Evolutionary conservation across 768 basidiomycete species (phyloP).

Genomic region (Suillus weaverae): DNA sequence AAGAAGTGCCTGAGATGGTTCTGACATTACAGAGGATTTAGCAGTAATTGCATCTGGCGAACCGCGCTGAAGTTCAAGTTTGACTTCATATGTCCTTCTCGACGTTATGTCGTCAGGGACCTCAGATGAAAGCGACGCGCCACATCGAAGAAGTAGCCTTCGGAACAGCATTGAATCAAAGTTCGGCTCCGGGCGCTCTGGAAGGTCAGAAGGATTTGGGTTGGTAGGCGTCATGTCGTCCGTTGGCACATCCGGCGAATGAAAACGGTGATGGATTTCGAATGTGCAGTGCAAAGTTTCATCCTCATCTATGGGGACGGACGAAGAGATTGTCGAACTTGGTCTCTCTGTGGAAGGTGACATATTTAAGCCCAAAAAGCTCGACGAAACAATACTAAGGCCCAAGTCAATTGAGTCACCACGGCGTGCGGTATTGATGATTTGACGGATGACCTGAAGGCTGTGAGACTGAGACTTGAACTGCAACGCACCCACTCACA

Average conservation of each 20-base stretch:
- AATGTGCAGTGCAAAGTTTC: slow-evolving; percentile 55
- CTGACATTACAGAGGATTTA: slow-evolving; percentile 39
- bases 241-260: slow-evolving; percentile 19
- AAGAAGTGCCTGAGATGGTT: slow-evolving; percentile 49
- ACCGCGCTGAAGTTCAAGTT: slow-evolving; percentile 63
- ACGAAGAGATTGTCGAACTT: slow-evolving; percentile 23
- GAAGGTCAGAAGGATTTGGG: slow-evolving; percentile 10
- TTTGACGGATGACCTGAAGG: slow-evolving; percentile 77
- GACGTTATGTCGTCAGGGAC: slow-evolving; percentile 40
- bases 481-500: slow-evolving; percentile 51
- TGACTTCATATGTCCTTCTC: slow-evolving; percentile 66
- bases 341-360: slow-evolving; percentile 26
- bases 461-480: slow-evolving; percentile 18
- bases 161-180: slow-evolving; percentile 57
- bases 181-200: slow-evolving; percentile 34
- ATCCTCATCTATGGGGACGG: slow-evolving; percentile 26
- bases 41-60: slow-evolving; percentile 44
- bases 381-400: slow-evolving; percentile 51
- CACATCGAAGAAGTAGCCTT: slow-evolving; percentile 59
- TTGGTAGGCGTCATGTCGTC: slow-evolving; percentile 13
- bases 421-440: slow-evolving; percentile 61
- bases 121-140: slow-evolving; percentile 42
- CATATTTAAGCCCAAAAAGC: slow-evolving; percentile 22
- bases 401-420: slow-evolving; percentile 90
- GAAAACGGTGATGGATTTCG: slow-evolving; percentile 54